Evolutionary conservation across 2,329 filamentous ascomycete genomes (phyloP).

Genomic region (Aspergillus sergii): DNA sequence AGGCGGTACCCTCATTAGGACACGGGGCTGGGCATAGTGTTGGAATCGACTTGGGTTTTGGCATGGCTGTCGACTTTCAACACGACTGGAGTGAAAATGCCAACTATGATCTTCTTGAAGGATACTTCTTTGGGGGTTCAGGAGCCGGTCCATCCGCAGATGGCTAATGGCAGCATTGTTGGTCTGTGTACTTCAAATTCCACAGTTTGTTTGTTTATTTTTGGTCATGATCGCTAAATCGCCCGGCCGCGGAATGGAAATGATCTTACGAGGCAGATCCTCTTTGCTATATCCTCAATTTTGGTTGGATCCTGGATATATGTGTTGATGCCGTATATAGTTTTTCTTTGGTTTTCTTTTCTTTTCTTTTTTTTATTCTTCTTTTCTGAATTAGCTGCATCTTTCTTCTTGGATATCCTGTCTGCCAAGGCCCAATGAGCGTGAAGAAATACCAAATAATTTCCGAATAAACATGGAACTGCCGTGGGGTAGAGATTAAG

Average conservation of each 20-base stretch:
- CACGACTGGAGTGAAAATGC: conserved; percentile 53
- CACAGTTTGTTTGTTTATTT: conserved; percentile 5
- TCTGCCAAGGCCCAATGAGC: not conserved
- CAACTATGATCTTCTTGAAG: conserved; percentile 56
- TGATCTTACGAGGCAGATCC: conserved; percentile 10
- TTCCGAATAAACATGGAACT: not conserved
- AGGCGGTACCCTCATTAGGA: conserved; percentile 33
- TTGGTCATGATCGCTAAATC: not conserved
- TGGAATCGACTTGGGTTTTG: conserved; percentile 48
- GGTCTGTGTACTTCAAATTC: not conserved
- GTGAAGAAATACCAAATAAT: not conserved
- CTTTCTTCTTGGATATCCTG: not conserved
- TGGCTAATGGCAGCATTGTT: conserved; percentile 11
- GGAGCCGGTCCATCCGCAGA: conserved; percentile 30
- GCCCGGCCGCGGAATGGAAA: conserved; percentile 5
- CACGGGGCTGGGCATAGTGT: conserved; percentile 40
- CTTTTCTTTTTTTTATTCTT: not conserved
- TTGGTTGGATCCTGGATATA: not conserved
- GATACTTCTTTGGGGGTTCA: conserved; percentile 58
- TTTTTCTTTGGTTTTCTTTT: not conserved
- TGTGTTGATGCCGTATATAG: conserved; percentile 1
- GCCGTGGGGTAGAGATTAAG: not conserved
- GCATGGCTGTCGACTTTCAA: conserved; percentile 49
- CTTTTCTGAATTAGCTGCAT: not conserved
- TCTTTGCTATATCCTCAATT: conserved; percentile 1